A percentile compares a stretch with the other conserved stretches of the same genome.
These are phyloP conservation scores for Annulohypoxylon stygium DNA, from an alignment of 495 filamentous ascomycete species.

Conservation along the genomic window DNA sequence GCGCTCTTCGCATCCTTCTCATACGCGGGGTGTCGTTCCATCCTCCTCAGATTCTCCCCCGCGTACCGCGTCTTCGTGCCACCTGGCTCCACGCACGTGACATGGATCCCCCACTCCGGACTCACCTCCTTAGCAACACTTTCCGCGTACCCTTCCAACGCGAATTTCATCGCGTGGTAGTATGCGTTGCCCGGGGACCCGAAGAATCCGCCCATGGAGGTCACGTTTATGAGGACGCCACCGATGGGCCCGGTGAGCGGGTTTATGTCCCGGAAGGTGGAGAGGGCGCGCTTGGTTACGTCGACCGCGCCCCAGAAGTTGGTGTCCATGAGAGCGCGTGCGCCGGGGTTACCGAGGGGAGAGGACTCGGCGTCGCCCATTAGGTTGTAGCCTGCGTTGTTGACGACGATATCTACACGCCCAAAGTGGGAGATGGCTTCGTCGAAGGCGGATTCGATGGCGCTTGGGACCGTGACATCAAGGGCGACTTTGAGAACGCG, in stretches of 20 bases:
- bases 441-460: slow-evolving; percentile 59
- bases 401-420: slow-evolving; percentile 69
- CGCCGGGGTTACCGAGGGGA: slow-evolving; percentile 48
- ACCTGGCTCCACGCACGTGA: slow-evolving; percentile 63
- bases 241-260: slow-evolving; percentile 51
- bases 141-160: slow-evolving; percentile 69
- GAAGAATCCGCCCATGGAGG: slow-evolving; percentile 64
- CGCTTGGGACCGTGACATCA: slow-evolving; percentile 57
- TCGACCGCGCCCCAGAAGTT: slow-evolving; percentile 66
- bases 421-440: slow-evolving; percentile 54
- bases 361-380: slow-evolving; percentile 63
- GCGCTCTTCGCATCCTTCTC: slow-evolving; percentile 46
- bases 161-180: slow-evolving; percentile 70
- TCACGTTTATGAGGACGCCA: slow-evolving; percentile 67
- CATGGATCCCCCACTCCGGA: slow-evolving; percentile 66
- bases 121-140: slow-evolving; percentile 64
- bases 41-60: slow-evolving; percentile 26
- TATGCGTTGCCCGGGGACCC: slow-evolving; percentile 63
- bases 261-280: slow-evolving; percentile 61
- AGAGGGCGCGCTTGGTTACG: slow-evolving; percentile 60
- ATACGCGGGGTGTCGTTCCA: slow-evolving; percentile 57
- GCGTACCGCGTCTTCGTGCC: slow-evolving; percentile 62
- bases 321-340: slow-evolving; percentile 62
- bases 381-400: slow-evolving; percentile 68
- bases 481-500: slow-evolving; percentile 61